Evolutionary conservation across 2,329 filamentous ascomycete genomes (phyloP).

Genomic region (Madurella fahalii): DNA sequence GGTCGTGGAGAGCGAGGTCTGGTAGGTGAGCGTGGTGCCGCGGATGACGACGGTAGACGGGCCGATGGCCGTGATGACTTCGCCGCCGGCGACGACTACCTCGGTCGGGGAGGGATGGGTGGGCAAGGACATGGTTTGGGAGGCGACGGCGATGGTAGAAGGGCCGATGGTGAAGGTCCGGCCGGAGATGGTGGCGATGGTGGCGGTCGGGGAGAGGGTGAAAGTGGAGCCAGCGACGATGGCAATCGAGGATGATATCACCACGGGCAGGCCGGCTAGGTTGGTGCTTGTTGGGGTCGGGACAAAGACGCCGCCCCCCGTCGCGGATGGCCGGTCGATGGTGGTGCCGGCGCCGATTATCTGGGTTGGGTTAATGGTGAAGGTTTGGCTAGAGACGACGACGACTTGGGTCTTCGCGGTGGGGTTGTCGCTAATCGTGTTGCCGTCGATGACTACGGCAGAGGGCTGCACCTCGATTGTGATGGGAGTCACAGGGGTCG

Average conservation of each 20-base stretch:
- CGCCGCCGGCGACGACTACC: constrained; percentile 45
- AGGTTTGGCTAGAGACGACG: constrained; percentile 39
- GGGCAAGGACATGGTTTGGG: constrained; percentile 34
- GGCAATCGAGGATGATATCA: constrained; percentile 39
- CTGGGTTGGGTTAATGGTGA: constrained; percentile 46
- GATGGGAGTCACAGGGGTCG: constrained; percentile 26
- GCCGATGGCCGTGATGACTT: constrained; percentile 42
- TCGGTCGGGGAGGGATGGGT: constrained; percentile 36
- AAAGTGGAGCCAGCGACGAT: constrained; percentile 42
- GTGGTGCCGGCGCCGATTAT: constrained; percentile 44
- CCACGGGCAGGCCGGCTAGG: constrained; percentile 39
- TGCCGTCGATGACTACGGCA: constrained; percentile 44
- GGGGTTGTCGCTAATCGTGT: constrained; percentile 40
- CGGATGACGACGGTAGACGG: constrained; percentile 41
- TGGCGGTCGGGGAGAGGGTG: constrained; percentile 36
- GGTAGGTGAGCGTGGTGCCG: constrained; percentile 42
- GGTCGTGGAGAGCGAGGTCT: constrained; percentile 30
- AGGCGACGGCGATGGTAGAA: constrained; percentile 34
- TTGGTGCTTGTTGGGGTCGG: constrained; percentile 36
- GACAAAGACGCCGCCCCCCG: constrained; percentile 29
- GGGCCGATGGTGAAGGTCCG: constrained; percentile 47
- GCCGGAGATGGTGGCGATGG: constrained; percentile 38
- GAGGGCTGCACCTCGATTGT: constrained; percentile 43
- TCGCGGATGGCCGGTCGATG: constrained; percentile 37
- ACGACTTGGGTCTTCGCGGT: constrained; percentile 39